phyloP scores from a whole-genome alignment of 352 stramenopile species.

The Phytophthora macrochlamydospora region DNA sequence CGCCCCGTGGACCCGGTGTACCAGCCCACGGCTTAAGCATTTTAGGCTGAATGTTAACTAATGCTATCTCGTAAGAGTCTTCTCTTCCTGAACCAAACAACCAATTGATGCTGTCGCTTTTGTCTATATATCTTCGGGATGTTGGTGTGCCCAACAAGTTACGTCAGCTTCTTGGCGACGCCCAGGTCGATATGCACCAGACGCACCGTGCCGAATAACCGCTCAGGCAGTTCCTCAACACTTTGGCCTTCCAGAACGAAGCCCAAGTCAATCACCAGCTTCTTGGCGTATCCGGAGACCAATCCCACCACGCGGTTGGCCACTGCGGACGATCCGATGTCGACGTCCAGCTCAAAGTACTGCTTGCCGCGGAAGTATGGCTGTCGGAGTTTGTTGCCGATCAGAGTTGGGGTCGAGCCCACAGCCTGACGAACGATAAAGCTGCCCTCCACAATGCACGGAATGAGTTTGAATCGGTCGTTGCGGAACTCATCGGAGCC shows the following conservation, averaged over 20 bases:
- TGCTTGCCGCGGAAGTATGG: conserved; percentile 61
- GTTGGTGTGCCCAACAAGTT: conserved; percentile 1
- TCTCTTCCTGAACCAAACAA: conserved; percentile 38
- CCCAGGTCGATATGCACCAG: conserved; percentile 74
- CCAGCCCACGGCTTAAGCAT: conserved; percentile 60
- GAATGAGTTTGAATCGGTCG: conserved; percentile 84
- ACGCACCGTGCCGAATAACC: conserved; percentile 65
- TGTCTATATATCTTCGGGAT: conserved; percentile 27
- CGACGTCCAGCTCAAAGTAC: conserved; percentile 82
- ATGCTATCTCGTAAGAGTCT: conserved; percentile 34
- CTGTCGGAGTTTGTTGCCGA: conserved; percentile 80
- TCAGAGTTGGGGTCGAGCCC: conserved; percentile 69
- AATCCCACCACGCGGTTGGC: conserved; percentile 78
- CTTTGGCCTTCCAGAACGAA: conserved; percentile 75
- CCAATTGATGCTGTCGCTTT: conserved; percentile 13
- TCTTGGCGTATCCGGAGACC: conserved; percentile 77
- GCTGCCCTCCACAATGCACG: conserved; percentile 77
- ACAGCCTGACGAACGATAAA: conserved; percentile 85
- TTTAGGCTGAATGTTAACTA: conserved; percentile 20
- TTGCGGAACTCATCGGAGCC: conserved; percentile 79
- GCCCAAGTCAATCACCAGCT: conserved; percentile 85
- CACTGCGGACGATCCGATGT: conserved; percentile 75
- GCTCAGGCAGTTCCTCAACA: conserved; percentile 68
- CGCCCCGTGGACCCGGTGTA: conserved; percentile 48
- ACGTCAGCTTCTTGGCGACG: conserved; percentile 40